A percentile compares a stretch with the other conserved stretches of the same genome.
These are phyloP conservation scores for Rachicladosporium sp. DNA, from an alignment of 2,329 filamentous ascomycete genomes.

Conservation along the genomic window DNA sequence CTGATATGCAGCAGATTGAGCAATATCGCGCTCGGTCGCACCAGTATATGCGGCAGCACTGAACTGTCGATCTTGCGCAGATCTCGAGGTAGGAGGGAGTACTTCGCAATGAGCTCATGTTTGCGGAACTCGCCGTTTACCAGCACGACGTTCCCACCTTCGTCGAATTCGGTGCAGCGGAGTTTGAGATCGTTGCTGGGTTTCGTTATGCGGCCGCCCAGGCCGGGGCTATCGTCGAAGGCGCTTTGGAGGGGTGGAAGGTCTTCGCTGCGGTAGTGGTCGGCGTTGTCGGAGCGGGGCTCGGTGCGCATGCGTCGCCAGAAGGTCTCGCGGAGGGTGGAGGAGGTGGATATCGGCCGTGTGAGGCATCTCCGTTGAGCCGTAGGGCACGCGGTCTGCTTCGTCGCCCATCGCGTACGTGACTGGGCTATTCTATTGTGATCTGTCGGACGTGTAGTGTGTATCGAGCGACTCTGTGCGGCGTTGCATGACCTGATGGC, in stretches of 20 bases:
- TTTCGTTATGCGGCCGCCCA: constrained; percentile 58
- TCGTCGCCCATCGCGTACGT: not conserved
- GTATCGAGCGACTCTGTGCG: constrained; percentile 1
- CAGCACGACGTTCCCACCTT: constrained; percentile 79
- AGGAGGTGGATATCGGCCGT: constrained; percentile 10
- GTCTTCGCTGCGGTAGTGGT: constrained; percentile 39
- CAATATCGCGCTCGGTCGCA: constrained; percentile 83
- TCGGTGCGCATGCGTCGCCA: constrained; percentile 15
- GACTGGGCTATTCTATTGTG: constrained; percentile 11
- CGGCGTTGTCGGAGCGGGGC: constrained; percentile 1
- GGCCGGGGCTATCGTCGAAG: constrained; percentile 48
- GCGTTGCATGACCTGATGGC: constrained; percentile 2
- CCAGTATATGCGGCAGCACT: constrained; percentile 84
- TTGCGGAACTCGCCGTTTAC: constrained; percentile 97
- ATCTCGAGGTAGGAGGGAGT: constrained; percentile 84
- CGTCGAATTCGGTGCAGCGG: constrained; percentile 89
- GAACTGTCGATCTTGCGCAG: constrained; percentile 96
- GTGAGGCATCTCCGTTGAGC: not conserved
- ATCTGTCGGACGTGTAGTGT: constrained; percentile 6
- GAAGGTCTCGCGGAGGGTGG: constrained; percentile 11
- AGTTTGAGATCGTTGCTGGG: constrained; percentile 73
- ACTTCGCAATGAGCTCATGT: constrained; percentile 92
- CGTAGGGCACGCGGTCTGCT: not conserved
- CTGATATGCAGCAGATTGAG: constrained; percentile 94
- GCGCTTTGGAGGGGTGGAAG: constrained; percentile 40